phyloP scores from a whole-genome alignment of 75 land plant genomes.

The Selaginella tamariscina region DNA sequence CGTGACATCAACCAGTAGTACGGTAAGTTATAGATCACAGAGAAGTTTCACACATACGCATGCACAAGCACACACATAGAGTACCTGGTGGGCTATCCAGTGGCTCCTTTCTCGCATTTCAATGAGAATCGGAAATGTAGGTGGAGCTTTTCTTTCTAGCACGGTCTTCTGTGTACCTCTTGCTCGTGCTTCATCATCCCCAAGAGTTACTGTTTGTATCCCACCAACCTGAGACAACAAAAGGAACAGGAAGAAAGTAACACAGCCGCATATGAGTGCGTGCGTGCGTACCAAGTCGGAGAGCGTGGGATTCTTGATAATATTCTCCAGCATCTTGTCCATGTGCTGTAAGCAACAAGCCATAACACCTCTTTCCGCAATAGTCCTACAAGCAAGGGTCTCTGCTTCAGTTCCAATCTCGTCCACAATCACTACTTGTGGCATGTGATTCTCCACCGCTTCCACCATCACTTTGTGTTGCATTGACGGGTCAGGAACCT shows the following conservation, averaged over 20 bases:
- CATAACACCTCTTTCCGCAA: conserved; percentile 78
- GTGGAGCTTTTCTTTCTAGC: conserved; percentile 56
- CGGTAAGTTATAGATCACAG: background rate
- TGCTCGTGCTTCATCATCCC: conserved; percentile 65
- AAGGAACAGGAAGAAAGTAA: background rate
- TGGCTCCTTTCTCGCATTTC: conserved; percentile 64
- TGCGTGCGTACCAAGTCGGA: conserved; percentile 38
- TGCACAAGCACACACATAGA: background rate
- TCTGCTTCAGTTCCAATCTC: conserved; percentile 72
- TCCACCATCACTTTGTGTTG: conserved; percentile 73
- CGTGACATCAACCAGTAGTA: background rate
- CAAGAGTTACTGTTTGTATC: conserved; percentile 52
- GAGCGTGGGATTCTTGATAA: conserved; percentile 55
- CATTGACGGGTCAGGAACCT: conserved; percentile 59
- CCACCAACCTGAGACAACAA: conserved; percentile 45
- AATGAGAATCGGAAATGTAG: conserved; percentile 55
- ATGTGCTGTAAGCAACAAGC: conserved; percentile 52
- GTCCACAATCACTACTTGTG: conserved; percentile 66
- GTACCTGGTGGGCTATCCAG: conserved; percentile 73
- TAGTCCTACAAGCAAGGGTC: conserved; percentile 50
- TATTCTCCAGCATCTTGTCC: conserved; percentile 48
- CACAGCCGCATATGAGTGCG: background rate
- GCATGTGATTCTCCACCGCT: conserved; percentile 78
- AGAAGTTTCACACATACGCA: background rate
- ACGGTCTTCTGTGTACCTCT: conserved; percentile 57